These are phyloP conservation scores for Suillus cothurnatus DNA, from an alignment of 768 basidiomycete genomes.

Conservation along the genomic window DNA sequence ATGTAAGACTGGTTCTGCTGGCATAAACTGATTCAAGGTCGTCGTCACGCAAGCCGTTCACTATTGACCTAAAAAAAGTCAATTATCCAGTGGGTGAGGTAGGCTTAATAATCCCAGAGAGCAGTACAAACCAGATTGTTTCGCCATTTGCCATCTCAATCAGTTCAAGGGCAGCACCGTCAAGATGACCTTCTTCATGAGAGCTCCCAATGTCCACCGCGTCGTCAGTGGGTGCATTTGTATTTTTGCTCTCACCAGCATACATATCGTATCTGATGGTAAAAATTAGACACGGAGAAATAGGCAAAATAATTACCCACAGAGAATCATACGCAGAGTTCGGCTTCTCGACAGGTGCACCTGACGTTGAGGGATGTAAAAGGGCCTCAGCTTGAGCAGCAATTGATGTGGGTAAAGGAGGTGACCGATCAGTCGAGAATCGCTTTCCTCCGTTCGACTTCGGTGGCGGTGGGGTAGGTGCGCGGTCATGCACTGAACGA, in stretches of 20 bases:
- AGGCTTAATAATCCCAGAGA: not conserved
- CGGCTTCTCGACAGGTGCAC: constrained; percentile 58
- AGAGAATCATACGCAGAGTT: constrained; percentile 76
- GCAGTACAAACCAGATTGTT: constrained; percentile 70
- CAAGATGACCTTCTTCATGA: constrained; percentile 28
- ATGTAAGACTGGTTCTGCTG: constrained; percentile 69
- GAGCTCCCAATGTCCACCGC: constrained; percentile 28
- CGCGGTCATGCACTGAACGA: constrained; percentile 80
- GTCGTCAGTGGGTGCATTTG: constrained; percentile 39
- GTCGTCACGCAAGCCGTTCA: constrained; percentile 80
- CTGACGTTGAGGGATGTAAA: constrained; percentile 43
- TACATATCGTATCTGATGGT: constrained; percentile 77
- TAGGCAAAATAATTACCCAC: constrained; percentile 47
- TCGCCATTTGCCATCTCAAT: constrained; percentile 87
- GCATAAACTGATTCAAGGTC: constrained; percentile 71
- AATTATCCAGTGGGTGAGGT: not conserved
- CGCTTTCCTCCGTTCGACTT: constrained; percentile 53
- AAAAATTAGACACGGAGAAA: constrained; percentile 20
- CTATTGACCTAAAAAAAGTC: constrained; percentile 58
- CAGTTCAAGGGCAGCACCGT: constrained; percentile 73
- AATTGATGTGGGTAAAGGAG: constrained; percentile 62
- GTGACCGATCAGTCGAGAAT: constrained; percentile 67
- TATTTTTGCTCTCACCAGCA: constrained; percentile 53
- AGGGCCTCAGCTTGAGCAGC: constrained; percentile 39
- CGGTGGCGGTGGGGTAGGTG: constrained; percentile 84